phyloP scores from a whole-genome alignment of 371 early-diverging fungal genomes.

The Mucor velutinosus region DNA sequence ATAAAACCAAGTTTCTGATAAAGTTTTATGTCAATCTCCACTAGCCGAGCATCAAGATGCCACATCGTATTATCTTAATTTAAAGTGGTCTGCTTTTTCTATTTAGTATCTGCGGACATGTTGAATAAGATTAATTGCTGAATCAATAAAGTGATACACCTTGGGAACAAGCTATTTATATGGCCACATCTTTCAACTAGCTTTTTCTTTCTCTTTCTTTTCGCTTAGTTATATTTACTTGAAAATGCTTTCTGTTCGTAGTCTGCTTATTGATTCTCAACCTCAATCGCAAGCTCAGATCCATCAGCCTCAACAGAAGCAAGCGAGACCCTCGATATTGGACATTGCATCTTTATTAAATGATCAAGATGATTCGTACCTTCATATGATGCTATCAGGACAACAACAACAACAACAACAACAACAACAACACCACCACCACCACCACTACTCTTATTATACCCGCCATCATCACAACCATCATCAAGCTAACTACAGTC shows the following conservation, averaged over 20 bases:
- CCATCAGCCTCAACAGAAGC: not conserved
- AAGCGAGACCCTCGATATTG: slow-evolving; percentile 3
- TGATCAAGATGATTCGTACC: not conserved
- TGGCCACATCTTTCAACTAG: not conserved
- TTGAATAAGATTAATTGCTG: not conserved
- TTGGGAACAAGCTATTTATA: not conserved
- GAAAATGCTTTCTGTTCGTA: slow-evolving; percentile 7
- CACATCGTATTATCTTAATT: not conserved
- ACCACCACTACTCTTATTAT: not conserved
- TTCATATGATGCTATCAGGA: not conserved
- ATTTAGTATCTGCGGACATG: not conserved
- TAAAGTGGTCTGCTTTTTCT: not conserved
- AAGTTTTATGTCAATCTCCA: not conserved
- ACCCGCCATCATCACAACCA: not conserved
- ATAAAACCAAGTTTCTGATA: not conserved
- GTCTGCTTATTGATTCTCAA: not conserved
- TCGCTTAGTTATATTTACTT: not conserved
- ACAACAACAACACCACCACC: too few relatives aligned
- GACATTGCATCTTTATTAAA: slow-evolving; percentile 10
- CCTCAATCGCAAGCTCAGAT: not conserved
- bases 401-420: not conserved
- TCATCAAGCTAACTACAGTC: not conserved
- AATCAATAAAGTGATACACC: not conserved
- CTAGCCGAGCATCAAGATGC: not conserved
- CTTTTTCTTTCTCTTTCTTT: not conserved